Base-by-base conservation (phyloP, 306 rosid genomes). In the Trichosanthes cucumerina region DNA sequence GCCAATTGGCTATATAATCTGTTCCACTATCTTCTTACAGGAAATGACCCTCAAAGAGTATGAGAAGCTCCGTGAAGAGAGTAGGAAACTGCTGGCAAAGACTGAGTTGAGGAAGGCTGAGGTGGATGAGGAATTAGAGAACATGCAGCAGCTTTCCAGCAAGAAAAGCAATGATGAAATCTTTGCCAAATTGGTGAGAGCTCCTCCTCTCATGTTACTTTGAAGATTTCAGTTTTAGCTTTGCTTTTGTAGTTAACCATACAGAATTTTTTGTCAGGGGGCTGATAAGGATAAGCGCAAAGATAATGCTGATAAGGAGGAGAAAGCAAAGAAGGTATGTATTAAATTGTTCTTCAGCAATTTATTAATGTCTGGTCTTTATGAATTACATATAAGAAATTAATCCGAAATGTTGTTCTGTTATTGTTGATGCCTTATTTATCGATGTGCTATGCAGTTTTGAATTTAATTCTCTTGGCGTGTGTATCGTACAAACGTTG, bases 31-130 rank as follows among this genome's bases (percentile, higher is more conserved):
- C 23, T 18, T 66, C 19, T 64, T 21, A 70, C 78, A 96, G 99
- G 99, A 96, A 80, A 92, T 96, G 99, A 96, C 99, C 65, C 78
- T 96, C 75, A 97, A 88, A 83, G 98, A 96, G 80, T 96, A 92
- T 31, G 85, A 96, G 87, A 96, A 96, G 88, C 77, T 96, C 23
- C 85, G 81, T 56, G 99, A 96, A 85, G 99, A 90, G 88, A 96
- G 85, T 87, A 91, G 98, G 79, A 96, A 91, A 86, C 88, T 88
- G 62, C 75, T 96, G 78, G 84, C 78, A 28, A 96, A 86, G 89
- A 86, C 87, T 31, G 93, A 91, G 81, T 89, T 60, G 66, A 91
- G 99, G 57, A 96, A 92, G 87, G 98, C 93, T 6, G 98, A 90
- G 65, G 69, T 53, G 52, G 86, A 80, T 71, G 91, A 90, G 81